phyloP scores from a whole-genome alignment of 2,329 filamentous ascomycete species.

The Parafenestella ontariensis region DNA sequence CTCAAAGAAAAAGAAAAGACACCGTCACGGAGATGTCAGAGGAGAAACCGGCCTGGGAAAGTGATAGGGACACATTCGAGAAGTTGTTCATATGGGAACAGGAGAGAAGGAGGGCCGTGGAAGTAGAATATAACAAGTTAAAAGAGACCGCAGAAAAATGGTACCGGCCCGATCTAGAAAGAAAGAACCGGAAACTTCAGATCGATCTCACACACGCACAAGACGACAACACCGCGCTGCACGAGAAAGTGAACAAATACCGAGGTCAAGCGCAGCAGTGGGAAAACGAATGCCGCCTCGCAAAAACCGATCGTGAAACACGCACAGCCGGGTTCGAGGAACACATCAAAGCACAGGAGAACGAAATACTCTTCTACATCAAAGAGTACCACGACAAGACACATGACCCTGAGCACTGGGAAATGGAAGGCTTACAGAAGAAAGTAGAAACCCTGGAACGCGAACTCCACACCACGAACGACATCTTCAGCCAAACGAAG shows the following conservation, averaged over 20 bases:
- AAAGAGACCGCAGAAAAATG: background rate
- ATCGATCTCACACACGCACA: background rate
- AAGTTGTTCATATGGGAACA: background rate
- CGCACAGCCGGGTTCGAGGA: conserved; percentile 2
- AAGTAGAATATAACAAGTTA: background rate
- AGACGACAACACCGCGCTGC: background rate
- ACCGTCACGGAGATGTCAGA: background rate
- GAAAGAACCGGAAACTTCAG: conserved; percentile 3
- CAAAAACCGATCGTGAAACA: conserved; percentile 2
- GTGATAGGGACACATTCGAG: background rate
- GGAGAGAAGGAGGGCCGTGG: background rate
- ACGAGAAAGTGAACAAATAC: background rate
- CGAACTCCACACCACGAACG: background rate
- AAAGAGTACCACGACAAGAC: conserved; percentile 15
- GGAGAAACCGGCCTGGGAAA: background rate
- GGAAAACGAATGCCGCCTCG: conserved; percentile 2
- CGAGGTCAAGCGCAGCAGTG: background rate
- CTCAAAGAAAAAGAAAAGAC: background rate
- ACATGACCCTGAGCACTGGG: conserved; percentile 9
- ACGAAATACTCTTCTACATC: conserved; percentile 12
- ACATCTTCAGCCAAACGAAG: conserved; percentile 2
- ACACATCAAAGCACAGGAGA: background rate
- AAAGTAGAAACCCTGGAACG: conserved; percentile 6
- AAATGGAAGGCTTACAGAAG: conserved; percentile 6
- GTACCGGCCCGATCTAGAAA: background rate